Base-by-base conservation (phyloP, 2,329 filamentous ascomycete species). In the Metarhizium robertsii region DNA sequence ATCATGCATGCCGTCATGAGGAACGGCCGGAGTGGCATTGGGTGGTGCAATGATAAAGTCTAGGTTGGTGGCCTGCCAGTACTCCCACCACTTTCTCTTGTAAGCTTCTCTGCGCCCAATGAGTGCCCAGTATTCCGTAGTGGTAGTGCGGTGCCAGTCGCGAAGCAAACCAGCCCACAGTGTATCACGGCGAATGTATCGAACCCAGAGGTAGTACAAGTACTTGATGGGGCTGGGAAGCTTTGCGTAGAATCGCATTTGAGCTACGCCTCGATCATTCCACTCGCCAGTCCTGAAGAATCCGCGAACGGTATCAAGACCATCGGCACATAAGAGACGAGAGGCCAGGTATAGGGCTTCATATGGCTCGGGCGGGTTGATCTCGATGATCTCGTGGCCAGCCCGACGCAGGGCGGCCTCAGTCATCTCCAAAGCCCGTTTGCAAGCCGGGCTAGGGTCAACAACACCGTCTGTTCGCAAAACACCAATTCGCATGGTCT, bases 131-230 rank as follows among this genome's bases (percentile, higher is more conserved):
- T 92, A 86, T 70, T 95, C 85, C 58, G 80, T 83, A 1, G 87
- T 86, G 11, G 79, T 84, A 72, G 92, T 91, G 54, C 82, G 79
- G 53, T 84, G 79, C 81, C 89, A 95, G 63, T 86, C 77, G 47
- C 79, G 78, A 50, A 96, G 73, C 6, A 96, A 71, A 0, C 84
- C 86, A 0, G 91, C 90, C 88, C 90, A 95, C 51, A 92, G 71
- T 1, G 75, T 69, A 67, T 96, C 91, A 11, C 84, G 74, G 54
- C 84, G 82, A 59, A 96, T 75, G 68, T 96, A 95, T 64, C 86
- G 87, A n/a, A 94, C 86, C 80, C 88, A 96, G 6, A 91, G 80
- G 67, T 91, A 94, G 74, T 95, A 90, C n/a, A 94, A 65, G 68
- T 87, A 95, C 67, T 90, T 90, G 61, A 95, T 66, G 4, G 87